Base-by-base conservation (phyloP, 2,329 filamentous ascomycete genomes). In the Albifimbria verrucaria region DNA sequence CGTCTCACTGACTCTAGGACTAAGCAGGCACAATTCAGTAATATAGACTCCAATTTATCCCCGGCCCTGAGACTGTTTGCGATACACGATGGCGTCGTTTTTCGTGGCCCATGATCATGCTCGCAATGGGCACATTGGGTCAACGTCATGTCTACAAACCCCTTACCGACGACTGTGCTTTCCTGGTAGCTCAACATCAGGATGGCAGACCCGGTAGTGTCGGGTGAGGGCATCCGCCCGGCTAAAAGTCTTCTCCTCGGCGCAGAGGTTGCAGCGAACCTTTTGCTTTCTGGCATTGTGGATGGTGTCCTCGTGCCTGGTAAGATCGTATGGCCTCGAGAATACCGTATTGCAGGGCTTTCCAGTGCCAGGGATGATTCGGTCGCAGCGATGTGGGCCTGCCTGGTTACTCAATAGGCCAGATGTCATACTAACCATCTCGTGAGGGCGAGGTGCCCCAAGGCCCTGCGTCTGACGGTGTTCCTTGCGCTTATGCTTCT, bases 211-310 rank as follows among this genome's bases (percentile, higher is more conserved):
- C 32, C 92, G 86, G 80, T 96, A 95, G 69, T 99, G 93, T 55
- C 93, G 80, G 17, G 93, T 97, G 47, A 97, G 79, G 1, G 94
- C 94, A 75, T 99, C 94, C 58, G 92, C 94, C 54, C 94, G 86
- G 62, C 91, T 96, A 66, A 99, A 99, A 0, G 91, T 95, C 80
- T 97, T 97, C 66, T 97, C 93, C 64, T 97, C 92, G 2, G 90
- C 91, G 73, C 94, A 99, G 48, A 96, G 75, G 57, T 92, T 86
- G 72, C 94, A 99, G 44, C 91, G 87, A 7, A 97, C 92, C 77
- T 97, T n/a, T 70, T 92, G 87, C 78, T 97, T 97, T 63, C 90
- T 86, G 1, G 86, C 87, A 63, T 97, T 97, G 80, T 97, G 94
- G 58, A 97, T 97, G 0, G 94, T 97, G 60, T 97, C 93, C 70